These are phyloP conservation scores for Cordyceps tenuipes DNA, from an alignment of 2,329 filamentous ascomycete species.

Conservation along the genomic window DNA sequence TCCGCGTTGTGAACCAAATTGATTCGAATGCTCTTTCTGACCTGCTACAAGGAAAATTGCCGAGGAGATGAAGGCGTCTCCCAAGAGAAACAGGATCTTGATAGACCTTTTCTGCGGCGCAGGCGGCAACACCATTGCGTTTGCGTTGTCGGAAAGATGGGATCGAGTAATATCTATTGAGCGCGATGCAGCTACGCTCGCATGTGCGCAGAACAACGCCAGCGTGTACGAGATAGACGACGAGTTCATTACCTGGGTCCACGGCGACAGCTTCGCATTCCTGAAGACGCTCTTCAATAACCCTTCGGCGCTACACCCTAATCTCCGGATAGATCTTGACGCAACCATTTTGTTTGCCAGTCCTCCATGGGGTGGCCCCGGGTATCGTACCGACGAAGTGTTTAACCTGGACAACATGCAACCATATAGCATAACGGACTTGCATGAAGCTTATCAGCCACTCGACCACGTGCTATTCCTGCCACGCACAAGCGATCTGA, in stretches of 20 bases:
- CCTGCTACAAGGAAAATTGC: slow-evolving; percentile 57
- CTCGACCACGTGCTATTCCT: slow-evolving; percentile 68
- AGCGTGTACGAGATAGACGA: slow-evolving; percentile 70
- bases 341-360: slow-evolving; percentile 46
- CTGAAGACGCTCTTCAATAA: slow-evolving; percentile 39
- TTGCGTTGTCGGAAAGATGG: slow-evolving; percentile 74
- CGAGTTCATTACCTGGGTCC: slow-evolving; percentile 70
- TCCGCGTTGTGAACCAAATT: too few species aligned
- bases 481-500: slow-evolving; percentile 74
- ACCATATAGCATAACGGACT: slow-evolving; percentile 63
- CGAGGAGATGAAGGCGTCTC: slow-evolving; percentile 53
- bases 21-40: slow-evolving; percentile 13
- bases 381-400: slow-evolving; percentile 52
- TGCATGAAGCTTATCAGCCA: slow-evolving; percentile 53
- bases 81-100: slow-evolving; percentile 53
- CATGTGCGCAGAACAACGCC: slow-evolving; percentile 90
- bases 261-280: slow-evolving; percentile 77
- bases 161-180: slow-evolving; percentile 82
- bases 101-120: slow-evolving; percentile 88
- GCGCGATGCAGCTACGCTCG: slow-evolving; percentile 67
- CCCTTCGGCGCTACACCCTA: slow-evolving; percentile 28
- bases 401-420: slow-evolving; percentile 84
- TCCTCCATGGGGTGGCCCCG: slow-evolving; percentile 52
- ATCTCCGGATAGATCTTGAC: slow-evolving; percentile 32
- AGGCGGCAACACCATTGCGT: slow-evolving; percentile 92